These are phyloP conservation scores for Penicillium sp. DNA, from an alignment of 2,329 filamentous ascomycete genomes.

Conservation along the genomic window DNA sequence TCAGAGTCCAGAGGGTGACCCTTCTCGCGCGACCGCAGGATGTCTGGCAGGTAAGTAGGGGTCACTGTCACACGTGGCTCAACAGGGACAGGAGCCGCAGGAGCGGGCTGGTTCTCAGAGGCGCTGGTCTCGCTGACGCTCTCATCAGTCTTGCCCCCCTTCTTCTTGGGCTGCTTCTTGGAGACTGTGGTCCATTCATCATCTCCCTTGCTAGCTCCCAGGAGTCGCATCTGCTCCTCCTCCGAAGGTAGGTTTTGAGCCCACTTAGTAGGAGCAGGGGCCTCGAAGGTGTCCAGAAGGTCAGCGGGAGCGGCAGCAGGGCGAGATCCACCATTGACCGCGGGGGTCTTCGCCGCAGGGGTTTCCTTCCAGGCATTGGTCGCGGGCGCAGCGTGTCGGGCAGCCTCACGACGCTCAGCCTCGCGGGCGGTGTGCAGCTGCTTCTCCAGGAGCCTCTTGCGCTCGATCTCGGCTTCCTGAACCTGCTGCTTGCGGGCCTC, in stretches of 20 bases:
- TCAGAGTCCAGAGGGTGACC: constrained; percentile 46
- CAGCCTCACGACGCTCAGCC: constrained; percentile 74
- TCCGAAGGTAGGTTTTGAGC: constrained; percentile 53
- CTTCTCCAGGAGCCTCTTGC: constrained; percentile 72
- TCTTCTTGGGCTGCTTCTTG: constrained; percentile 56
- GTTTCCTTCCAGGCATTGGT: constrained; percentile 53
- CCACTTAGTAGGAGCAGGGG: constrained; percentile 39
- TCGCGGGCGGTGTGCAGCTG: constrained; percentile 78
- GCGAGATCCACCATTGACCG: constrained; percentile 19
- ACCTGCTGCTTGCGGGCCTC: constrained; percentile 72
- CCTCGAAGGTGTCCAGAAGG: constrained; percentile 45
- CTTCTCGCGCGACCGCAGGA: constrained; percentile 34
- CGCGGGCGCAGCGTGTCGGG: constrained; percentile 46
- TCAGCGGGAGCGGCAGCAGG: constrained; percentile 22
- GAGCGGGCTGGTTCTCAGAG: constrained; percentile 32
- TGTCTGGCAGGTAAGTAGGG: constrained; percentile 35
- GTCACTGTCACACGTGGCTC: constrained; percentile 37
- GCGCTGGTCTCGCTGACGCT: constrained; percentile 46
- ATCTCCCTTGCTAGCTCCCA: constrained; percentile 46
- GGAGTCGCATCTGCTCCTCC: constrained; percentile 57
- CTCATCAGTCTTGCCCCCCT: constrained; percentile 40
- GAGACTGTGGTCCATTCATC: constrained; percentile 60
- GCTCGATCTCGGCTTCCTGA: constrained; percentile 73
- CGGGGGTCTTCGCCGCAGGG: constrained; percentile 12
- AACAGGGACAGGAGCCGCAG: constrained; percentile 25